phyloP scores from a whole-genome alignment of 1,284 basidiomycete genomes.

The Clitocybe nebularis region DNA sequence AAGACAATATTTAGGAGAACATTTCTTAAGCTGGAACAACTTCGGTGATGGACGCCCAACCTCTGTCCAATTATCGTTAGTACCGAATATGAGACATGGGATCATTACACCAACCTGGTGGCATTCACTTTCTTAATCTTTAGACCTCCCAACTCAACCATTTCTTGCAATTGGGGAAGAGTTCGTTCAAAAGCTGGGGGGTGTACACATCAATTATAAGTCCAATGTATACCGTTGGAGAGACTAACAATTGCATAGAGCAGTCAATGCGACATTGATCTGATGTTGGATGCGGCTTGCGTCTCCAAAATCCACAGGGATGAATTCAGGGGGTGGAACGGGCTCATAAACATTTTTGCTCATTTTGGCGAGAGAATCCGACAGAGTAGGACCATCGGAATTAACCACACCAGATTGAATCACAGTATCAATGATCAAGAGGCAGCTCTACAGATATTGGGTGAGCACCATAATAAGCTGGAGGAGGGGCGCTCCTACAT shows the following conservation, averaged over 20 bases:
- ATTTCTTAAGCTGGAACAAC: constrained; percentile 23
- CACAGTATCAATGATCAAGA: constrained; percentile 31
- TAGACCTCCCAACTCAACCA: constrained; percentile 30
- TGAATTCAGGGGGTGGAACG: constrained; percentile 27
- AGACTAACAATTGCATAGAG: constrained; percentile 29
- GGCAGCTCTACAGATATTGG: constrained; percentile 21
- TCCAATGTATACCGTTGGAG: constrained; percentile 1
- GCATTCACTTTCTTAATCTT: constrained; percentile 31
- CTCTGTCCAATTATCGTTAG: constrained; percentile 17
- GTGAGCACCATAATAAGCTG: background rate
- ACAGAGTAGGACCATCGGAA: constrained; percentile 20
- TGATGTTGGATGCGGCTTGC: constrained; percentile 31
- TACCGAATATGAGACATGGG: constrained; percentile 12
- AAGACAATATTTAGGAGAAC: constrained; percentile 13
- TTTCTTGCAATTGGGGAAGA: constrained; percentile 29
- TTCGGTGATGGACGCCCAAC: constrained; percentile 33
- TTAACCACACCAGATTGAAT: constrained; percentile 28
- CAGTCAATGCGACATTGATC: constrained; percentile 31
- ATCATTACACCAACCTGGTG: constrained; percentile 23
- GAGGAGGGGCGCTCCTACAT: constrained; percentile 17
- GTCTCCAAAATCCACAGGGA: constrained; percentile 32
- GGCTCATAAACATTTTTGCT: constrained; percentile 26
- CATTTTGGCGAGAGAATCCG: constrained; percentile 24
- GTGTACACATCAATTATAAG: background rate
- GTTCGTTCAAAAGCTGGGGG: constrained; percentile 30